Evolutionary conservation across 2,329 filamentous ascomycete species (phyloP).

Genomic region (Sodiomyces alkalinus): DNA sequence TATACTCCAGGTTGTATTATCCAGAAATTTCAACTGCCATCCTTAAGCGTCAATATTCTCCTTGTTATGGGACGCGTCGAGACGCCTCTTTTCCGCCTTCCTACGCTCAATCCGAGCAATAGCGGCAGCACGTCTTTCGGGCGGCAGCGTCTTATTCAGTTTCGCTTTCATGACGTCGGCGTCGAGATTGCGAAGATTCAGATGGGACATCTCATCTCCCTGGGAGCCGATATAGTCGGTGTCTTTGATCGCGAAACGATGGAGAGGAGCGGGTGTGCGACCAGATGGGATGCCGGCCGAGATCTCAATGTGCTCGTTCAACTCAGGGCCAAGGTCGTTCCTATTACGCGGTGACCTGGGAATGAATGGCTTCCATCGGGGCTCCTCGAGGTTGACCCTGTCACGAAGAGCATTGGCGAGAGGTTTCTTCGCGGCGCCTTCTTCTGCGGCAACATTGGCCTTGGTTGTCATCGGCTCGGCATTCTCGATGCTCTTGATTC

Average conservation of each 20-base stretch:
- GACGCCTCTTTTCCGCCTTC: conserved; percentile 32
- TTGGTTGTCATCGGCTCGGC: too few species aligned
- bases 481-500: conserved; percentile 20
- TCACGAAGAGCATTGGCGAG: conserved; percentile 4
- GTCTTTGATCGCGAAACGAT: conserved; percentile 13
- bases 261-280: conserved; percentile 10
- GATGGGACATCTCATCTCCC: too few species aligned
- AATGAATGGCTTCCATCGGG: conserved; percentile 25
- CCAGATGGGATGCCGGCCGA: conserved; percentile 12
- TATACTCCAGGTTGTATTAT: not conserved
- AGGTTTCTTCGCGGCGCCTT: conserved; percentile 1
- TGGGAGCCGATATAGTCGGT: conserved; percentile 25
- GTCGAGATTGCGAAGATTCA: too few species aligned
- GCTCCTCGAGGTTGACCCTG: conserved; percentile 13
- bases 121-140: conserved; percentile 36
- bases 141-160: too few species aligned
- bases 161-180: too few species aligned
- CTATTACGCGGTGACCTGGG: conserved; percentile 24
- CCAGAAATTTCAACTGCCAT: too few species aligned
- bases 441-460: too few species aligned
- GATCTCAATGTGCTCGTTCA: conserved; percentile 15
- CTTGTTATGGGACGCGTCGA: conserved; percentile 24
- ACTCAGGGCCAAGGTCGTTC: conserved; percentile 19
- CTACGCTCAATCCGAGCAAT: conserved; percentile 38
- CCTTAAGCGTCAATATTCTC: conserved; percentile 28